Evolutionary conservation across 768 basidiomycete species (phyloP).

Genomic region (Lactarius psammicola): DNA sequence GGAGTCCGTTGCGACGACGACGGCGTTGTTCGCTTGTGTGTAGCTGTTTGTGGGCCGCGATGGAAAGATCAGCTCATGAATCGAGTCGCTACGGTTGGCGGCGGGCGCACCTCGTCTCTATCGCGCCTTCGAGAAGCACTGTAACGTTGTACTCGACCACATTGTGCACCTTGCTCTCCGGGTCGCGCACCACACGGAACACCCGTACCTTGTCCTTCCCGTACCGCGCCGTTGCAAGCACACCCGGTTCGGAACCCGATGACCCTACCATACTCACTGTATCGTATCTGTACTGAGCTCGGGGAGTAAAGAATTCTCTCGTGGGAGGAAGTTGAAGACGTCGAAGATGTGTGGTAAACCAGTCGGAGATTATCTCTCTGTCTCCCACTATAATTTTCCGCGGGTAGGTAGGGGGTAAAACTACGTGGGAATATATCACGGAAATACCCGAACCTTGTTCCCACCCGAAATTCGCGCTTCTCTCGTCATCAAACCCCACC

Average conservation of each 20-base stretch:
- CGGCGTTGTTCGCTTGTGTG: slow-evolving; percentile 84
- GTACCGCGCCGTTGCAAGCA: slow-evolving; percentile 58
- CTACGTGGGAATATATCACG: background rate
- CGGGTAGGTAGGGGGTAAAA: background rate
- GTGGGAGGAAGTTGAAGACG: background rate
- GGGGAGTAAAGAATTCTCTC: background rate
- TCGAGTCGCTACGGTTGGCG: background rate
- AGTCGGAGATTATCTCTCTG: background rate
- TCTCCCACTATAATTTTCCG: background rate
- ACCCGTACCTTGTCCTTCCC: slow-evolving; percentile 91
- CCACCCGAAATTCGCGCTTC: background rate
- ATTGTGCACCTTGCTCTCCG: slow-evolving; percentile 56
- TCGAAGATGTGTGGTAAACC: background rate
- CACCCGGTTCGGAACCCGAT: slow-evolving; percentile 9
- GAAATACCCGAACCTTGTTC: background rate
- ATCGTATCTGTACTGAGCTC: background rate
- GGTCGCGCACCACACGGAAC: slow-evolving; percentile 71
- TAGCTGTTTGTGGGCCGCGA: slow-evolving; percentile 48
- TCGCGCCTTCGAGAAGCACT: slow-evolving; percentile 78
- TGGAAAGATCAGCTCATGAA: background rate
- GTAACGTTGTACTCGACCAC: slow-evolving; percentile 85
- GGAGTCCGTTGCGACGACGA: slow-evolving; percentile 90
- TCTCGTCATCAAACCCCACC: background rate
- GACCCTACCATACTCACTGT: background rate
- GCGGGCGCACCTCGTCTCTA: slow-evolving; percentile 60